These are phyloP conservation scores for Nakaseomyces bracarensis DNA, from an alignment of 1,139 yeast species.

Conservation along the genomic window DNA sequence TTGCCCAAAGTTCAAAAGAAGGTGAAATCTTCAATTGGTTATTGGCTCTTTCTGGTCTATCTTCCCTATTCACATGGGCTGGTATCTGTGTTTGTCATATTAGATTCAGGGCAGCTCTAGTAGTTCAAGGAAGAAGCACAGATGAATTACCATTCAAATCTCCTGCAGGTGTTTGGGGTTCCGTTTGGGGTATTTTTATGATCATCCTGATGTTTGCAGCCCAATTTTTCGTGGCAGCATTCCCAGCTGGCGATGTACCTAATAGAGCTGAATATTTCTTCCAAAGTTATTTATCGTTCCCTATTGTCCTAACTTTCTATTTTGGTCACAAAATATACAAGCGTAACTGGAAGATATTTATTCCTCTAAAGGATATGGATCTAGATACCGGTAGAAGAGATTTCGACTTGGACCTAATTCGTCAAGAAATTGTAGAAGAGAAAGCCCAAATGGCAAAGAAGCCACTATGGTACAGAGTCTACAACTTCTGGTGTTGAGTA, in stretches of 20 bases:
- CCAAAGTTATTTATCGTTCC: constrained; percentile 53
- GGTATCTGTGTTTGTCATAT: constrained; percentile 55
- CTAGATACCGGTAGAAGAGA: constrained; percentile 70
- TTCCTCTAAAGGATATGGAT: constrained; percentile 50
- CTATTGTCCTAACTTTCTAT: constrained; percentile 51
- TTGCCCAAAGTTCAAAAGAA: constrained; percentile 50
- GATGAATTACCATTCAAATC: constrained; percentile 48
- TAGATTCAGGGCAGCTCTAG: constrained; percentile 57
- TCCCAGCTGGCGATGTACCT: constrained; percentile 51
- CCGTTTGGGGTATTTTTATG: constrained; percentile 42
- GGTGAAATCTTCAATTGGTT: constrained; percentile 59
- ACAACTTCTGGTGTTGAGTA: constrained; percentile 51
- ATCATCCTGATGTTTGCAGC: constrained; percentile 46
- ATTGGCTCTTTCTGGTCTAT: constrained; percentile 57
- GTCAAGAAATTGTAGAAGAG: constrained; percentile 62
- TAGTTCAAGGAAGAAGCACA: constrained; percentile 47
- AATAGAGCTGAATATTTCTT: constrained; percentile 51
- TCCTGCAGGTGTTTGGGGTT: constrained; percentile 50
- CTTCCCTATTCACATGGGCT: constrained; percentile 61
- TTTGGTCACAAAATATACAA: constrained; percentile 50
- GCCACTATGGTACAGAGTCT: constrained; percentile 48
- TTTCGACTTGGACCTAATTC: constrained; percentile 54
- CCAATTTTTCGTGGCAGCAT: constrained; percentile 49
- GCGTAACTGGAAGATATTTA: constrained; percentile 45
- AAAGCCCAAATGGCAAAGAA: constrained; percentile 45